Evolutionary conservation across 345 rosid genomes (phyloP).

Genomic region (Odontarrhena argentea): DNA sequence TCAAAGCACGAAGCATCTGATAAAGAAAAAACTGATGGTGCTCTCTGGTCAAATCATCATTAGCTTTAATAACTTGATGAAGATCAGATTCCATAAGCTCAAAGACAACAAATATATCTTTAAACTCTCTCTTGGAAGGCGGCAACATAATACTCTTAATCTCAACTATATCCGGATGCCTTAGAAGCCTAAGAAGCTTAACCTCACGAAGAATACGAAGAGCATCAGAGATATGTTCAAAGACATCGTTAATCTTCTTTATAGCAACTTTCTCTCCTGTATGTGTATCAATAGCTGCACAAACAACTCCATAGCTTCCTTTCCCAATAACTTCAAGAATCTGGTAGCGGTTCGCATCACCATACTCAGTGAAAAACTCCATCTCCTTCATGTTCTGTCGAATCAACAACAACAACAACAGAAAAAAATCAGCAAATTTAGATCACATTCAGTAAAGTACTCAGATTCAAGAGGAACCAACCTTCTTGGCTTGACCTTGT

Average conservation of each 20-base stretch:
- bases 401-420: conserved; percentile 18
- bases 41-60: conserved; percentile 93
- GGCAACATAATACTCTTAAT: conserved; percentile 94
- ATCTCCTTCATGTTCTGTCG: conserved; percentile 67
- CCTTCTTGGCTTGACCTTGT: conserved; percentile 49
- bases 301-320: conserved; percentile 99
- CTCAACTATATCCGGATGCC: conserved; percentile 95
- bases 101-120: conserved; percentile 89
- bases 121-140: conserved; percentile 91
- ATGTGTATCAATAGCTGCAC: conserved; percentile 94
- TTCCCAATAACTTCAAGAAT: conserved; percentile 89
- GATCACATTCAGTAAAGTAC: neutral
- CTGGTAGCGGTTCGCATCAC: conserved; percentile 89
- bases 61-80: conserved; percentile 97
- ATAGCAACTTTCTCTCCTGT: conserved; percentile 94
- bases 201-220: conserved; percentile 88
- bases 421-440: neutral
- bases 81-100: conserved; percentile 99
- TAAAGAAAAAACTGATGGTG: conserved; percentile 98
- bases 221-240: conserved; percentile 90
- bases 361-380: conserved; percentile 94
- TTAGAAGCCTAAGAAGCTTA: conserved; percentile 81
- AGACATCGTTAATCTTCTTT: conserved; percentile 86
- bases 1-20: conserved; percentile 96
- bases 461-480: conserved; percentile 16